A percentile compares a stretch with the other conserved stretches of the same genome.
These are phyloP conservation scores for Xylaria flabelliformis DNA, from an alignment of 495 filamentous ascomycete species.

Conservation along the genomic window DNA sequence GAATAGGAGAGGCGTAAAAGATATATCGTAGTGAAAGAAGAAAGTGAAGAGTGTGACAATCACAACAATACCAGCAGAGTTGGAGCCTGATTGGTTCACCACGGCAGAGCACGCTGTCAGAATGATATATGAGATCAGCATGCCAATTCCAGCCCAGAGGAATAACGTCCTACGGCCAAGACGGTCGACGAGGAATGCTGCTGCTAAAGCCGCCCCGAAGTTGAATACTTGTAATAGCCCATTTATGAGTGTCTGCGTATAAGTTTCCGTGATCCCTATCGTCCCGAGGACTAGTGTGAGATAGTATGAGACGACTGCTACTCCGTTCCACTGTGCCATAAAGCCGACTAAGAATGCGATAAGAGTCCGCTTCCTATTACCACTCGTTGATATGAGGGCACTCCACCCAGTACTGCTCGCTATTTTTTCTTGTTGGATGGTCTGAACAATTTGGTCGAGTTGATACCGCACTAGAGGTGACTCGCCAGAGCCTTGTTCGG, in stretches of 20 bases:
- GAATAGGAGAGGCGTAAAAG: constrained; percentile 34
- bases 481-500: constrained; percentile 22
- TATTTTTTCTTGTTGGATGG: constrained; percentile 33
- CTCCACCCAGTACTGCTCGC: constrained; percentile 30
- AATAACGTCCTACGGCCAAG: constrained; percentile 56
- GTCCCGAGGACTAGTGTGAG: constrained; percentile 44
- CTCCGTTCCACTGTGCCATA: constrained; percentile 44
- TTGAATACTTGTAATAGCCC: constrained; percentile 48
- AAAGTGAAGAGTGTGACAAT: constrained; percentile 51
- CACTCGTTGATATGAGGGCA: constrained; percentile 31
- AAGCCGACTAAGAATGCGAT: constrained; percentile 40
- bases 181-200: constrained; percentile 51
- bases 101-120: constrained; percentile 52
- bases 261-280: constrained; percentile 46
- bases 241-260: constrained; percentile 51
- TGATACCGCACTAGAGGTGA: constrained; percentile 34
- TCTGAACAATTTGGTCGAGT: constrained; percentile 35
- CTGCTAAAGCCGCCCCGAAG: constrained; percentile 42
- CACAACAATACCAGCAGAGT: constrained; percentile 47
- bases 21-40: constrained; percentile 54
- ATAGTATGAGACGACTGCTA: constrained; percentile 45
- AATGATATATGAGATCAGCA: constrained; percentile 58
- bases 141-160: constrained; percentile 57
- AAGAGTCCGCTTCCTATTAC: constrained; percentile 36
- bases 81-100: constrained; percentile 37